Evolutionary conservation across 139 green algal genomes (phyloP).

Genomic region (Micractinium sp.): DNA sequence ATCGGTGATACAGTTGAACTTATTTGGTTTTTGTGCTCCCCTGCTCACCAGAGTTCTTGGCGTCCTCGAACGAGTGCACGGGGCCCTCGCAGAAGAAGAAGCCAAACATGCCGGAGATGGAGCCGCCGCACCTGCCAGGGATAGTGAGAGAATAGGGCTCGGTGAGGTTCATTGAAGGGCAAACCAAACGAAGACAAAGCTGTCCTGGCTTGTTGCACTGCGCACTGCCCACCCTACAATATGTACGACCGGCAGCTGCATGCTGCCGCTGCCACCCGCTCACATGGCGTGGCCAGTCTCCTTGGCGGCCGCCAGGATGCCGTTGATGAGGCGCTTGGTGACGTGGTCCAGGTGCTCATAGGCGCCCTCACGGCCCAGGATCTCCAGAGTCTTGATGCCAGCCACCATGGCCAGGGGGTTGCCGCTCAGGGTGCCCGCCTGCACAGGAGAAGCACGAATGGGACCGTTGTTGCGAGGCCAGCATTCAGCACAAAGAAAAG

Average conservation of each 20-base stretch:
- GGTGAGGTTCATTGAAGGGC: too few species aligned
- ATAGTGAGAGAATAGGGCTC: too few species aligned
- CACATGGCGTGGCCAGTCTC: slow-evolving; percentile 84
- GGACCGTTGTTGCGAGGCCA: too few species aligned
- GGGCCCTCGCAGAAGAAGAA: slow-evolving; percentile 99
- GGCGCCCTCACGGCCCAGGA: slow-evolving; percentile 82
- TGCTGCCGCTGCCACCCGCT: too few species aligned
- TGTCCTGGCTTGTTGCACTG: too few species aligned
- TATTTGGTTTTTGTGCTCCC: too few species aligned
- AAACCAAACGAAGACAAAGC: too few species aligned
- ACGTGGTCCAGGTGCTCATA: slow-evolving; percentile 96
- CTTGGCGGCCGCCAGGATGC: slow-evolving; percentile 85
- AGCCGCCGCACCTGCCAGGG: slow-evolving; percentile 73
- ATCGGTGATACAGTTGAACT: too few species aligned
- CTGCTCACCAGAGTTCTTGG: slow-evolving; percentile 57
- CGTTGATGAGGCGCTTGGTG: slow-evolving; percentile 87
- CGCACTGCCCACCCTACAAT: too few species aligned
- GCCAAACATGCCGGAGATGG: slow-evolving; percentile 99
- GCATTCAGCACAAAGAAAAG: too few species aligned
- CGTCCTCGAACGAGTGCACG: slow-evolving; percentile 90
- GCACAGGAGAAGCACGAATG: background rate
- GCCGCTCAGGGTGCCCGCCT: slow-evolving; percentile 89
- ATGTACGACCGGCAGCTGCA: too few species aligned
- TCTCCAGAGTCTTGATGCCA: slow-evolving; percentile 99
- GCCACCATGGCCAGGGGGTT: slow-evolving; percentile 99